Conservation (phyloP, 2,329 filamentous ascomycete species). For the Ceratocystis colombiana region DNA sequence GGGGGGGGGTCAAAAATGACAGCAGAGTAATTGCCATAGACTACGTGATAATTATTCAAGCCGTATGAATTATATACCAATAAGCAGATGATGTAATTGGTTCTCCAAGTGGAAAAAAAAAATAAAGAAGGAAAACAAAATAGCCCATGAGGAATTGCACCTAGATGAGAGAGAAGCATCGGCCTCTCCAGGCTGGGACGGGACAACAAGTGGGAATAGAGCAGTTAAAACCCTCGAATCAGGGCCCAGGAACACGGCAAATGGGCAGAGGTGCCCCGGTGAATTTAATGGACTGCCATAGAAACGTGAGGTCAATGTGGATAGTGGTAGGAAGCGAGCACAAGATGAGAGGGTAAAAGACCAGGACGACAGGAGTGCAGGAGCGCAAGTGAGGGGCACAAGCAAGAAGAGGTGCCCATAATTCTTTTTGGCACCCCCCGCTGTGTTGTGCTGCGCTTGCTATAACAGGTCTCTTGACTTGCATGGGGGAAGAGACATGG, state of each 20-base stretch:
- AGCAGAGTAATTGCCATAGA: background rate
- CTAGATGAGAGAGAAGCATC: background rate
- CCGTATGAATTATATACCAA: background rate
- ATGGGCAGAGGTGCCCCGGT: background rate
- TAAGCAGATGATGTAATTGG: background rate
- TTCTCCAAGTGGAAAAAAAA: background rate
- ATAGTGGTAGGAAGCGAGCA: background rate
- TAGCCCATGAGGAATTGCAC: background rate
- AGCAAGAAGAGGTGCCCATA: slow-evolving; percentile 12
- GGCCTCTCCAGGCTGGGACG: background rate
- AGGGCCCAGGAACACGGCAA: slow-evolving; percentile 9
- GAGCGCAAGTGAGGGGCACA: slow-evolving; percentile 18
- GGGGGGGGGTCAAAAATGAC: background rate
- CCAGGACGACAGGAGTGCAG: slow-evolving; percentile 10
- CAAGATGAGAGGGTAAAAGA: too few relatives aligned
- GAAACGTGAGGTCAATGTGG: slow-evolving; percentile 15
- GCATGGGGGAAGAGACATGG: background rate
- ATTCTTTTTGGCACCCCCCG: slow-evolving; percentile 19
- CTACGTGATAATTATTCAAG: background rate
- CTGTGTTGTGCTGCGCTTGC: slow-evolving; percentile 14
- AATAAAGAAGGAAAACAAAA: background rate
- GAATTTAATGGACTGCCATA: slow-evolving; percentile 18
- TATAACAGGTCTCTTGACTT: background rate
- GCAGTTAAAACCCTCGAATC: background rate
- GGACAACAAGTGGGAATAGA: slow-evolving; percentile 11